These are phyloP conservation scores for Raffaelea albimanens DNA, from an alignment of 2,329 filamentous ascomycete genomes.

Conservation along the genomic window DNA sequence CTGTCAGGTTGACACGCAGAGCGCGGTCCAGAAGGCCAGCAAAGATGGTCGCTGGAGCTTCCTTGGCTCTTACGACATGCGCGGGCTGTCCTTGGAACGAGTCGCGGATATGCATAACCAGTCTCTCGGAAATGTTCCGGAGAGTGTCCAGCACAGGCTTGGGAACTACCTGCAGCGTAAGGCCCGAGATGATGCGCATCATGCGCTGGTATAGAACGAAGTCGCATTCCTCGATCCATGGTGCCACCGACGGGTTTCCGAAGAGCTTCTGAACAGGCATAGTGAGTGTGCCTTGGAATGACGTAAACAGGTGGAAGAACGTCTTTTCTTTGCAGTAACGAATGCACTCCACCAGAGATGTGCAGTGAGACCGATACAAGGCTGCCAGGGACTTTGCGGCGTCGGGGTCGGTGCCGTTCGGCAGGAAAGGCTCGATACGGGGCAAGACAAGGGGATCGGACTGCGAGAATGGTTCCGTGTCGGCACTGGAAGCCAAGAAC, in stretches of 20 bases:
- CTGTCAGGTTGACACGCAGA: slow-evolving; percentile 83
- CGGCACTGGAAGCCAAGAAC: slow-evolving; percentile 49
- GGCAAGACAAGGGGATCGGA: slow-evolving; percentile 71
- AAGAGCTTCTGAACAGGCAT: slow-evolving; percentile 94
- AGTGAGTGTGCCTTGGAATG: slow-evolving; percentile 91
- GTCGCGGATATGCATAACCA: slow-evolving; percentile 73
- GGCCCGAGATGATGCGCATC: slow-evolving; percentile 81
- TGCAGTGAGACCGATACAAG: slow-evolving; percentile 89
- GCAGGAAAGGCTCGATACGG: slow-evolving; percentile 74
- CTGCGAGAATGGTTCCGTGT: slow-evolving; percentile 44
- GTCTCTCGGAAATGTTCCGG: slow-evolving; percentile 71
- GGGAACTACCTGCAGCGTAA: slow-evolving; percentile 86
- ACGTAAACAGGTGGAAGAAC: slow-evolving; percentile 89
- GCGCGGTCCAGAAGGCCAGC: slow-evolving; percentile 77
- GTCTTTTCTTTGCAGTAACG: slow-evolving; percentile 95
- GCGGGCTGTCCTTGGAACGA: slow-evolving; percentile 78
- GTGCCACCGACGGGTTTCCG: slow-evolving; percentile 66
- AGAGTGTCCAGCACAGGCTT: slow-evolving; percentile 80
- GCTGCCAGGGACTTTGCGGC: slow-evolving; percentile 78
- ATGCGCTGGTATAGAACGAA: slow-evolving; percentile 95
- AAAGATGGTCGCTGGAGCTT: slow-evolving; percentile 82
- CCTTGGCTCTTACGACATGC: slow-evolving; percentile 79
- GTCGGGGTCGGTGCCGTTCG: slow-evolving; percentile 73
- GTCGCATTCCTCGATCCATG: slow-evolving; percentile 94
- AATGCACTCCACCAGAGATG: slow-evolving; percentile 88